These are phyloP conservation scores for Sphenostylis stenocarpa DNA, from an alignment of 306 rosid species.

Conservation along the genomic window DNA sequence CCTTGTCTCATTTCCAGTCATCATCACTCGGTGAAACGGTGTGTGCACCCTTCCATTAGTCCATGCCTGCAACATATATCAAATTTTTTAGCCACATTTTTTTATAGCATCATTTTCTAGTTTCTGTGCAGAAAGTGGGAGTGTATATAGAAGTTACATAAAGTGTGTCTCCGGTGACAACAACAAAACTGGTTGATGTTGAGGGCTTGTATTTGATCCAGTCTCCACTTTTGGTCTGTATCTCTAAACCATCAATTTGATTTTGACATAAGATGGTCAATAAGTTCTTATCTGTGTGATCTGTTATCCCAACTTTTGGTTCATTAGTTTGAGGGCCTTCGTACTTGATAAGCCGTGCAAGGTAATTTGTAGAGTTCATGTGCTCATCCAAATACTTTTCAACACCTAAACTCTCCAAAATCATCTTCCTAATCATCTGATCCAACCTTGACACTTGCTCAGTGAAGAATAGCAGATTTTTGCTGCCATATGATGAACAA, in stretches of 20 bases:
- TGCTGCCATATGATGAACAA: conserved; percentile 32
- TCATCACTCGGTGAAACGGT: conserved; percentile 55
- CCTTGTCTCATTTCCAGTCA: conserved; percentile 53
- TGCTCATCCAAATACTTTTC: conserved; percentile 68
- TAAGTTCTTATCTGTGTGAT: conserved; percentile 66
- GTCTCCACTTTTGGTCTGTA: conserved; percentile 53
- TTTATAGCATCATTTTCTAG: background rate
- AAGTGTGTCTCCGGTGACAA: conserved; percentile 54
- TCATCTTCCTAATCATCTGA: conserved; percentile 52
- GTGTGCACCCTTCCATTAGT: conserved; percentile 58
- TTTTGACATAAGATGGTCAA: conserved; percentile 57
- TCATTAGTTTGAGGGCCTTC: conserved; percentile 50
- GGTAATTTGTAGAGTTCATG: conserved; percentile 52
- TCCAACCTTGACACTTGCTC: conserved; percentile 50
- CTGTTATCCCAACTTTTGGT: conserved; percentile 37
- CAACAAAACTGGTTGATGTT: conserved; percentile 42
- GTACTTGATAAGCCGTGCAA: conserved; percentile 57
- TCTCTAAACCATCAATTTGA: conserved; percentile 60
- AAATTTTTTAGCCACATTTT: background rate
- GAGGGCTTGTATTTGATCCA: conserved; percentile 64
- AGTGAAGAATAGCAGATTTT: conserved; percentile 40
- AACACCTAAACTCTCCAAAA: conserved; percentile 62
- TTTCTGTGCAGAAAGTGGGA: background rate
- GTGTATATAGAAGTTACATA: conserved; percentile 30
- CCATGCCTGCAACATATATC: conserved; percentile 57